Conservation (phyloP, 2,329 filamentous ascomycete genomes). For the Monosporascus sp. region DNA sequence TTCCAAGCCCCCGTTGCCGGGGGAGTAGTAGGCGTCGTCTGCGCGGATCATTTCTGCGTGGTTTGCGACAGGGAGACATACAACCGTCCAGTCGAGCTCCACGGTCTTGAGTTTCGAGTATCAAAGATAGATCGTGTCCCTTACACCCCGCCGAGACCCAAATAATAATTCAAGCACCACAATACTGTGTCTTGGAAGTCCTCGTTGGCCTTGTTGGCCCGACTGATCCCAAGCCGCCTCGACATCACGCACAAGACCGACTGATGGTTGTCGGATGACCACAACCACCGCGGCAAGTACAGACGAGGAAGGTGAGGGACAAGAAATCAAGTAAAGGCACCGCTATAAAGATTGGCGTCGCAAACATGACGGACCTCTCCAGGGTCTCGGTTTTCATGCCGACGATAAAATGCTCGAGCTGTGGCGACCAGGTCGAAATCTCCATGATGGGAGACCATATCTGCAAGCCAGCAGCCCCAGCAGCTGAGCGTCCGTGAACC, state of each 20-base stretch:
- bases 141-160: neutral
- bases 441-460: conserved; percentile 81
- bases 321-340: conserved; percentile 7
- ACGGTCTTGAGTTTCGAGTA: neutral
- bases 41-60: too few relatives aligned
- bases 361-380: conserved; percentile 40
- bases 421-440: conserved; percentile 72
- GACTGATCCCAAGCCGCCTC: neutral
- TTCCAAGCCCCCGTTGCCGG: too few relatives aligned
- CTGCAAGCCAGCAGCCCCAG: conserved; percentile 45
- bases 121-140: neutral
- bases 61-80: neutral
- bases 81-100: neutral
- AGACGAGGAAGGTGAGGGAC: conserved; percentile 10
- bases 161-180: too few relatives aligned
- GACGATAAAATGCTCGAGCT: conserved; percentile 82
- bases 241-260: neutral
- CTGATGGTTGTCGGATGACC: conserved; percentile 11
- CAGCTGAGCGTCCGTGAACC: conserved; percentile 39
- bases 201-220: neutral
- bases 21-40: too few relatives aligned
- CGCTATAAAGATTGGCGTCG: conserved; percentile 8
- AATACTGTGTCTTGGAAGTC: too few relatives aligned
- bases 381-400: conserved; percentile 68
- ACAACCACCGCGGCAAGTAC: conserved; percentile 4